Percentiles rank a stretch among this genome's conserved stretches.
phyloP scores from a whole-genome alignment of 192 early-diverging fungal species.

The Coemansia furcata region DNA sequence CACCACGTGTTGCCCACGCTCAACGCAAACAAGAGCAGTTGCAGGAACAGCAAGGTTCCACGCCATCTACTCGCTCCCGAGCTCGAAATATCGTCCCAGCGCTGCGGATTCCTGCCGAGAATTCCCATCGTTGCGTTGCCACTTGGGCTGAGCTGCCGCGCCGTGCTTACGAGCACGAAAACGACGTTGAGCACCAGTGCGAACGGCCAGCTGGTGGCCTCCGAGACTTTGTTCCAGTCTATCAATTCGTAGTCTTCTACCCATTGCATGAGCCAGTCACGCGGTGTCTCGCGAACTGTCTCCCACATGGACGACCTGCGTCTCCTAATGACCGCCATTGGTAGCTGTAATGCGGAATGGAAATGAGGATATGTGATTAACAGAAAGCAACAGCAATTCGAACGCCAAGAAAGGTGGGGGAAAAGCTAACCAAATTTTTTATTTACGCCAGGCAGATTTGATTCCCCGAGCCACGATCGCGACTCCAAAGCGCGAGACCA shows the following conservation, averaged over 20 bases:
- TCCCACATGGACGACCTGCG: constrained; percentile 39
- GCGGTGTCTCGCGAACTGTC: constrained; percentile 32
- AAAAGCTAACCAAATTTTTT: neutral
- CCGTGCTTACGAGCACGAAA: constrained; percentile 27
- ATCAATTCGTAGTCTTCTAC: constrained; percentile 52
- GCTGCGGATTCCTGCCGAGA: neutral
- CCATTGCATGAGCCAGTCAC: constrained; percentile 46
- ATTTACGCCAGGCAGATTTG: neutral
- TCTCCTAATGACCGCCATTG: constrained; percentile 34
- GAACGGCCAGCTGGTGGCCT: constrained; percentile 52
- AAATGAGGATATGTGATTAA: neutral
- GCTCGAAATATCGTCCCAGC: neutral
- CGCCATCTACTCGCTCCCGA: constrained; percentile 6
- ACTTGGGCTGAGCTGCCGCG: constrained; percentile 22
- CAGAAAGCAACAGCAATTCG: neutral
- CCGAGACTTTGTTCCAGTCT: constrained; percentile 45
- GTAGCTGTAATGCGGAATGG: neutral
- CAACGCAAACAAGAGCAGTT: constrained; percentile 22
- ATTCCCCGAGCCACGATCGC: neutral
- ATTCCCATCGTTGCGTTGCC: constrained; percentile 1
- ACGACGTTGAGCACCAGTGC: constrained; percentile 39
- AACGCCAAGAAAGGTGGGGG: neutral
- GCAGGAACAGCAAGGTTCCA: constrained; percentile 17
- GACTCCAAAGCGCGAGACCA: too few relatives aligned
- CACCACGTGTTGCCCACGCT: constrained; percentile 42